Percentiles rank a stretch among this genome's conserved stretches.
phyloP scores from a whole-genome alignment of 2,329 filamentous ascomycete genomes.

The Xylaria sp. region DNA sequence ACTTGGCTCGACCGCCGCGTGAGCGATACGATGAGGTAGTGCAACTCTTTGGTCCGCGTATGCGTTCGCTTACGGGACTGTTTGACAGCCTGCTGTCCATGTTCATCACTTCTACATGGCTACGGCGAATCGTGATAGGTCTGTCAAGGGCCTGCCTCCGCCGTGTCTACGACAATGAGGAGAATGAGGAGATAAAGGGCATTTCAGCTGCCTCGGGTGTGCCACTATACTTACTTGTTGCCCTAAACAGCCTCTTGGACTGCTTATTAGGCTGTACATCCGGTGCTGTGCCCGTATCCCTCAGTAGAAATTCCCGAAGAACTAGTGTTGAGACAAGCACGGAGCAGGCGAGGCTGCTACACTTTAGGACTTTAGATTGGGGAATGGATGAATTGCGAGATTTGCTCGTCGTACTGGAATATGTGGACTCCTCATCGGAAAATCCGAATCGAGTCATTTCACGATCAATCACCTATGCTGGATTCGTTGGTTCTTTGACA shows the following conservation, averaged over 20 bases:
- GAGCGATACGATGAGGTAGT: conserved; percentile 64
- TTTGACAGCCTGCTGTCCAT: conserved; percentile 62
- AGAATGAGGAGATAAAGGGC: conserved; percentile 70
- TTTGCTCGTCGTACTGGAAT: conserved; percentile 64
- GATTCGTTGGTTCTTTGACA: conserved; percentile 63
- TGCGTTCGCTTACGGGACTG: conserved; percentile 57
- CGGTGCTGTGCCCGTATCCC: conserved; percentile 49
- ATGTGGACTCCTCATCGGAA: conserved; percentile 50
- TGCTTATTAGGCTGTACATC: conserved; percentile 74
- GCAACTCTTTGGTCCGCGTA: conserved; percentile 55
- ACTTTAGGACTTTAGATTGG: conserved; percentile 68
- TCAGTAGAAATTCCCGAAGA: conserved; percentile 41
- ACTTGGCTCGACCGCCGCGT: conserved; percentile 64
- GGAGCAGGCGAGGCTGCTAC: conserved; percentile 55
- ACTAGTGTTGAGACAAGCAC: conserved; percentile 55
- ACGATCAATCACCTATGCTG: conserved; percentile 61
- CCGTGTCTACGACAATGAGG: conserved; percentile 63
- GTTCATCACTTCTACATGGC: conserved; percentile 39
- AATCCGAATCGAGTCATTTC: conserved; percentile 55
- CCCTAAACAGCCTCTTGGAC: conserved; percentile 72
- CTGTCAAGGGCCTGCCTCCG: conserved; percentile 54
- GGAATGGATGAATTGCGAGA: conserved; percentile 62
- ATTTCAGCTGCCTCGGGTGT: conserved; percentile 64
- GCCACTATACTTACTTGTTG: conserved; percentile 68
- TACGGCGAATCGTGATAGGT: conserved; percentile 46